Percentiles rank a stretch among this genome's conserved stretches.
Conservation (phyloP, 2,329 filamentous ascomycete species). For the Fusarium odoratissimum region DNA sequence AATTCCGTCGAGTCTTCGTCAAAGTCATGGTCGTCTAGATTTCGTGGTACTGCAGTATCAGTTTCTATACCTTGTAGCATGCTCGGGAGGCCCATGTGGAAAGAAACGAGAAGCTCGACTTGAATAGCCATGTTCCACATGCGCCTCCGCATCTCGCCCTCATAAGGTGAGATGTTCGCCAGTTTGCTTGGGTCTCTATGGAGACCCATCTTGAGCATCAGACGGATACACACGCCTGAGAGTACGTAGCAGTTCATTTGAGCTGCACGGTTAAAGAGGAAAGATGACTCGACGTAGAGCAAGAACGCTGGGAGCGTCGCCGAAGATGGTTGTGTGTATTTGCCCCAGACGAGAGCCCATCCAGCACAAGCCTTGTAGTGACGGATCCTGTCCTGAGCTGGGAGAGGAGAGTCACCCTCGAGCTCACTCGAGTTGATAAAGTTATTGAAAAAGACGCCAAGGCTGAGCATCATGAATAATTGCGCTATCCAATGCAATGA, state of each 20-base stretch:
- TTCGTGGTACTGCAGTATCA: constrained; percentile 70
- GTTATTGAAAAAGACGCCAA: constrained; percentile 59
- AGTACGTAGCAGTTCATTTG: constrained; percentile 67
- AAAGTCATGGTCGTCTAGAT: constrained; percentile 75
- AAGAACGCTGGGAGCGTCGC: constrained; percentile 63
- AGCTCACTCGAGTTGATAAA: constrained; percentile 59
- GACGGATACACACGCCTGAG: constrained; percentile 60
- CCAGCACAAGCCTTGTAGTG: constrained; percentile 62
- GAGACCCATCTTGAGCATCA: constrained; percentile 69
- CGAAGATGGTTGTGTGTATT: constrained; percentile 62
- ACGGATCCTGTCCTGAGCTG: constrained; percentile 59
- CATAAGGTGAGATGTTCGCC: constrained; percentile 61
- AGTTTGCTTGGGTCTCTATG: constrained; percentile 67
- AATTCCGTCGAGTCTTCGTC: constrained; percentile 64
- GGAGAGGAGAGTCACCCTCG: constrained; percentile 52
- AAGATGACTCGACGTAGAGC: constrained; percentile 65
- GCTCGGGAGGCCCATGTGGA: constrained; percentile 74
- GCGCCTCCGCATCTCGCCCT: constrained; percentile 65
- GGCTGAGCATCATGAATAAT: constrained; percentile 60
- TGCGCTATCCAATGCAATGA: constrained; percentile 63
- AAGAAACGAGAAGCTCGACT: constrained; percentile 72
- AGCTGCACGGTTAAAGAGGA: constrained; percentile 61
- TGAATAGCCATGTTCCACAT: constrained; percentile 67
- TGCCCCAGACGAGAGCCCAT: constrained; percentile 63
- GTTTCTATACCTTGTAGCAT: constrained; percentile 73